Percentiles rank a stretch among this genome's conserved stretches.
Conservation (phyloP, 495 filamentous ascomycete genomes). For the Talaromyces wortmannii region DNA sequence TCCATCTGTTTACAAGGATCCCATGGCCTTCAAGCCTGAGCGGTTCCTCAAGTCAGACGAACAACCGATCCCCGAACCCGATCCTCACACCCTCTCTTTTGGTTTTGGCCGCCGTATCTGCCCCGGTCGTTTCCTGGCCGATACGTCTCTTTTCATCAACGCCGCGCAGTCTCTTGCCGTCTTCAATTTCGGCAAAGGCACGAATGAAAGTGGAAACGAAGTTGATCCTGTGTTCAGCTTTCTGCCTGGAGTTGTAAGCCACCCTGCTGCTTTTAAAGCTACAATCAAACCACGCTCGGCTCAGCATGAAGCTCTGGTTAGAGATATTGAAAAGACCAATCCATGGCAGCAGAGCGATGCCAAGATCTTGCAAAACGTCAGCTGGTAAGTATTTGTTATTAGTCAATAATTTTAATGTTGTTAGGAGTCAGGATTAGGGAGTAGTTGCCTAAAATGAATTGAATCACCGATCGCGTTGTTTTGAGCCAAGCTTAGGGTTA, state of each 20-base stretch:
- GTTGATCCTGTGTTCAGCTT: constrained; percentile 20
- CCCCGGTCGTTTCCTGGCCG: constrained; percentile 27
- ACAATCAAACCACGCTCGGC: constrained; percentile 23
- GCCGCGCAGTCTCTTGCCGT: constrained; percentile 25
- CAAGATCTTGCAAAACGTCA: constrained; percentile 4
- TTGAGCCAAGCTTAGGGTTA: no score
- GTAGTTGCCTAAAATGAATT: no score
- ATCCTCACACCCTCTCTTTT: constrained; percentile 20
- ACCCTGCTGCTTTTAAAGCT: constrained; percentile 27
- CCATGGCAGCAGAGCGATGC: constrained; percentile 31
- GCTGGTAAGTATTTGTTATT: background rate
- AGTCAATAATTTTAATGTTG: background rate
- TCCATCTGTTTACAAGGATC: constrained; percentile 21
- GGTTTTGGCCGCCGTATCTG: constrained; percentile 35
- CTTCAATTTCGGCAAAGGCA: constrained; percentile 26
- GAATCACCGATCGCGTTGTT: no score
- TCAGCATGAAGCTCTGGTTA: constrained; percentile 21
- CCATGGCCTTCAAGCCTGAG: constrained; percentile 28
- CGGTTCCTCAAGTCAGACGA: constrained; percentile 17
- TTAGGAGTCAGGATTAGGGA: no score
- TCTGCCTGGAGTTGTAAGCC: constrained; percentile 28
- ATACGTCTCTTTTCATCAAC: constrained; percentile 26
- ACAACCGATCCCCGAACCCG: constrained; percentile 16
- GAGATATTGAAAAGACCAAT: constrained; percentile 25
- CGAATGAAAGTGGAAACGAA: constrained; percentile 16